These are phyloP conservation scores for Cicer pinnatifidum DNA, from an alignment of 306 rosid genomes.

Conservation along the genomic window DNA sequence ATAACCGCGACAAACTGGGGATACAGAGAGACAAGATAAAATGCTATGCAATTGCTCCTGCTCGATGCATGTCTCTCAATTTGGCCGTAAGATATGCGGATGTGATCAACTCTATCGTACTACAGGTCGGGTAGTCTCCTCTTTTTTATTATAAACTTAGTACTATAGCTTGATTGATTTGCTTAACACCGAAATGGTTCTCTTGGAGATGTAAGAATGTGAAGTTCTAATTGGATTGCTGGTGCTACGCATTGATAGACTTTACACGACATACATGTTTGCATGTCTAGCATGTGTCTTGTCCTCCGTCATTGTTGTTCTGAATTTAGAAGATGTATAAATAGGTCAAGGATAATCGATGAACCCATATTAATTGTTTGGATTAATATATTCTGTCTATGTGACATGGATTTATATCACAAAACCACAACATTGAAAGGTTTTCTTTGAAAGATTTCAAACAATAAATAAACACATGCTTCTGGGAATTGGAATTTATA, in stretches of 20 bases:
- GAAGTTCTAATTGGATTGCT: background rate
- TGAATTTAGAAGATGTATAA: constrained; percentile 17
- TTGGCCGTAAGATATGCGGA: constrained; percentile 97
- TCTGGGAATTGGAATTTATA: constrained; percentile 3
- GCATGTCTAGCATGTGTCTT: constrained; percentile 21
- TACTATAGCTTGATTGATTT: constrained; percentile 27
- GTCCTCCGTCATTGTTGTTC: constrained; percentile 1
- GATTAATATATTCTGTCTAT: background rate
- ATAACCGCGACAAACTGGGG: constrained; percentile 67
- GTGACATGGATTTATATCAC: background rate
- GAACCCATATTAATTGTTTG: constrained; percentile 13
- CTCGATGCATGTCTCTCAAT: constrained; percentile 88
- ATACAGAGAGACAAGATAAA: constrained; percentile 74
- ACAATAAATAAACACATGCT: constrained; percentile 24
- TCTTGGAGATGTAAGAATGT: background rate
- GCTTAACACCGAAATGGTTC: constrained; percentile 16
- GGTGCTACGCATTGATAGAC: background rate
- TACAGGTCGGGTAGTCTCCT: constrained; percentile 64
- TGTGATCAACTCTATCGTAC: constrained; percentile 80
- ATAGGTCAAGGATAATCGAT: background rate
- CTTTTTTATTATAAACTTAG: constrained; percentile 11
- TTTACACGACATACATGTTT: constrained; percentile 36
- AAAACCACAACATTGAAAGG: background rate
- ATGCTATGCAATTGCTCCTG: constrained; percentile 85
- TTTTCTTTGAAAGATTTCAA: constrained; percentile 23